phyloP scores from a whole-genome alignment of 202 grass and related monocot genomes.

The Digitaria exilis region DNA sequence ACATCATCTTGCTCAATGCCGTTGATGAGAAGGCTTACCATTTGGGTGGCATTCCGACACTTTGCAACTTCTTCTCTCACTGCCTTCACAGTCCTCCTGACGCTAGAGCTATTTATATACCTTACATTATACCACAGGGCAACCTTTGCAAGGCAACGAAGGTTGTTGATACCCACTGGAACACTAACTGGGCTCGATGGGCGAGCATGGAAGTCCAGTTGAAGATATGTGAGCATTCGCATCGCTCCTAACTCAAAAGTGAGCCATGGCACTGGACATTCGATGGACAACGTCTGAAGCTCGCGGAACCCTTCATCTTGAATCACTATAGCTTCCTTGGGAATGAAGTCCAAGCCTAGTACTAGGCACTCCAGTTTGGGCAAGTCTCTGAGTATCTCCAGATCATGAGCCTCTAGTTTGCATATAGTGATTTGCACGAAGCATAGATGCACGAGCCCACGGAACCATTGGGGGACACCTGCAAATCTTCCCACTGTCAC shows the following conservation, averaged over 20 bases:
- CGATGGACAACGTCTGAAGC: not conserved
- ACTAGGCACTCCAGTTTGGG: not conserved
- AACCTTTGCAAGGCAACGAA: not conserved
- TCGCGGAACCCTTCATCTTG: not conserved
- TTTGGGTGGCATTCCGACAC: no score
- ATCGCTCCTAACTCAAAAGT: not conserved
- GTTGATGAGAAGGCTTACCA: no score
- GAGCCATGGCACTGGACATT: slow-evolving; percentile 19
- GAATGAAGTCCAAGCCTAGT: slow-evolving; percentile 34
- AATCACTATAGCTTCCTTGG: not conserved
- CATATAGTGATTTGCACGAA: slow-evolving; percentile 12
- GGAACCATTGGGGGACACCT: not conserved
- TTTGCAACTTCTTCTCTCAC: not conserved
- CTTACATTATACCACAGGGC: not conserved
- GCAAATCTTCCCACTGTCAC: not conserved
- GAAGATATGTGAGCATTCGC: not conserved
- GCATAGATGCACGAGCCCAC: fast-evolving
- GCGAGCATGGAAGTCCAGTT: not conserved
- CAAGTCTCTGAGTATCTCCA: not conserved
- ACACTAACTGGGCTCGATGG: not conserved
- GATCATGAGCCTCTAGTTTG: not conserved
- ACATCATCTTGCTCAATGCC: no score
- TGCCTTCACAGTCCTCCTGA: not conserved
- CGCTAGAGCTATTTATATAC: not conserved
- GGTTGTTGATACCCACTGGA: not conserved